Base-by-base conservation (phyloP, 306 rosid genomes). In the Dicorynia guianensis region DNA sequence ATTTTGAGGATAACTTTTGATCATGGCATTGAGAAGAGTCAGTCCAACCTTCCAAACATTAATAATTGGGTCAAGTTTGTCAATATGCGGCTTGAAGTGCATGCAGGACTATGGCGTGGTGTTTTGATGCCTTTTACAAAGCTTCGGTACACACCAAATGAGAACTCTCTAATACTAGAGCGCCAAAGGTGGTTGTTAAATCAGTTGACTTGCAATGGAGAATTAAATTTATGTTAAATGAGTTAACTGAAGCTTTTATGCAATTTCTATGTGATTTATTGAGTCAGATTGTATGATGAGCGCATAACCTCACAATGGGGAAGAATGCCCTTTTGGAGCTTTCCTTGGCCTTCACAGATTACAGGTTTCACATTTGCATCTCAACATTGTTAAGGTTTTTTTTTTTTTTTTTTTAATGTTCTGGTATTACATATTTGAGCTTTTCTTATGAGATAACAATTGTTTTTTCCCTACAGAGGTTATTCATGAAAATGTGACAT, bases 31-130 rank as follows among this genome's bases (percentile, higher is more conserved):
- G 79, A 78, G 77, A 65, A 63, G 59, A 60, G 48, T 54, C 14
- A 66, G 59, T 70, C 87, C 25, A 43, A 14, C 62, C 54, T 67
- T 74, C 82, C 85, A 61, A 53, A 61, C 3, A 18, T 50, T 55
- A 92, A 81, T 13, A 69, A 80, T 69, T 95, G 97, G 98, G 66
- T 85, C 30, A 89, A 89, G 57, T 34, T 90, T 75, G 33, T 81
- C 62, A 80, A 90, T 48, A 6, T 95, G 58, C 48, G 10, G 7
- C 82, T 87, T 20, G 84, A 85, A 71, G 85, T 86, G 70, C 63
- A 50, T 35, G 80, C 65, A 43, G 93, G 98, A 73, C 69, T 85
- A 8, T 92, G 91, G 90, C 63, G n/a, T 62, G 88, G 87, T 36
- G 58, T 82, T n/a, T 64, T 92, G 71, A 86, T 84, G 11, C 60